Conservation (phyloP, 1,139 yeast species). For the Blastobotrys elegans region DNA sequence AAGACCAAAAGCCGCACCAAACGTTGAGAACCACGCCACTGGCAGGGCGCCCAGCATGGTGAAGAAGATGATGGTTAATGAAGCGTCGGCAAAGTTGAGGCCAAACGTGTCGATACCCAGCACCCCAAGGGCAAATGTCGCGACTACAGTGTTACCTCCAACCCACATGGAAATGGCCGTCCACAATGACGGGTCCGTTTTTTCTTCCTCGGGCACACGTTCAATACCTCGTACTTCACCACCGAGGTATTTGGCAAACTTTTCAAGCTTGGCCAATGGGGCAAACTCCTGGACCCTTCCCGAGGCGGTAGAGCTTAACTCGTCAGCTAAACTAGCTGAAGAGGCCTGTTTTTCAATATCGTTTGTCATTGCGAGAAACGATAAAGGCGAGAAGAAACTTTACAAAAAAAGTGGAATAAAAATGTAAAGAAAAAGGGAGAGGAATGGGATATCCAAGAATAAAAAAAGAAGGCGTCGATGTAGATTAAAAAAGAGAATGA, state of each 20-base stretch:
- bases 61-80: slow-evolving; percentile 64
- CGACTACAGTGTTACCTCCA: slow-evolving; percentile 84
- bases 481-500: neutral
- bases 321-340: slow-evolving; percentile 37
- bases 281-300: slow-evolving; percentile 7
- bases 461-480: neutral
- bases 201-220: slow-evolving; percentile 61
- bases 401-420: too few relatives aligned
- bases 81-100: slow-evolving; percentile 63
- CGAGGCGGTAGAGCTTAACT: slow-evolving; percentile 6
- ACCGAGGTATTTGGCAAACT: slow-evolving; percentile 13
- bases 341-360: slow-evolving; percentile 63
- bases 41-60: slow-evolving; percentile 65
- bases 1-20: slow-evolving; percentile 81
- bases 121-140: slow-evolving; percentile 78
- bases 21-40: slow-evolving; percentile 79
- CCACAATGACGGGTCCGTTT: slow-evolving; percentile 55
- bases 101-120: slow-evolving; percentile 54
- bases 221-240: slow-evolving; percentile 68
- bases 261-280: neutral
- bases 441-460: neutral
- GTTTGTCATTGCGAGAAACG: slow-evolving; percentile 13
- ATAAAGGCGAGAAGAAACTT: neutral
- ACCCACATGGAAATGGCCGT: slow-evolving; percentile 89
- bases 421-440: neutral